phyloP scores from a whole-genome alignment of 371 early-diverging fungal genomes.

The Mucor circinelloides region DNA sequence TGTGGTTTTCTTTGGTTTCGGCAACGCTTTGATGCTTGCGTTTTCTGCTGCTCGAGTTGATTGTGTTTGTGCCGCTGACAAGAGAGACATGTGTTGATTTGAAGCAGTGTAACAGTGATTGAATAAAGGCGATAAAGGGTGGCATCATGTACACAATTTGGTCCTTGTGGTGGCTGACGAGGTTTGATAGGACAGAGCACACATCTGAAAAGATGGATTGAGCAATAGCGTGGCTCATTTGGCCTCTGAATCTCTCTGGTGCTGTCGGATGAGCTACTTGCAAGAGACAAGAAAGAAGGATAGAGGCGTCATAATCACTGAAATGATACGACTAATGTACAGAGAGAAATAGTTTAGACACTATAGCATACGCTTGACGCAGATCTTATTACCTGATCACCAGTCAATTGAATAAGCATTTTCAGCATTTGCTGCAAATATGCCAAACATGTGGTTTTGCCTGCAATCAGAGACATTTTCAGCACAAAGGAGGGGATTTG shows the following conservation, averaged over 20 bases:
- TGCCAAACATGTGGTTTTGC: slow-evolving; percentile 34
- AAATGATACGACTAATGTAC: slow-evolving; percentile 22
- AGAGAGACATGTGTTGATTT: slow-evolving; percentile 57
- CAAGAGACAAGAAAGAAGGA: slow-evolving; percentile 35
- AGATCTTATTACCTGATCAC: slow-evolving; percentile 30
- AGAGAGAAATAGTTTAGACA: neutral
- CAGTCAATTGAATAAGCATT: slow-evolving; percentile 41
- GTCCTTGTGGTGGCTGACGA: slow-evolving; percentile 50
- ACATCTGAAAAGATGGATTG: slow-evolving; percentile 41
- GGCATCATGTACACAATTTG: slow-evolving; percentile 50
- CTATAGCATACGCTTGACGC: neutral
- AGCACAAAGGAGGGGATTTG: slow-evolving; percentile 42
- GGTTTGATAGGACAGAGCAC: slow-evolving; percentile 47
- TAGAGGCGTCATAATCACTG: slow-evolving; percentile 32
- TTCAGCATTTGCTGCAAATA: slow-evolving; percentile 39
- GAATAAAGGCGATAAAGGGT: slow-evolving; percentile 48
- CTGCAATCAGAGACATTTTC: slow-evolving; percentile 40
- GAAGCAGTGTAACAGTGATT: slow-evolving; percentile 60
- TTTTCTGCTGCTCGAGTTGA: slow-evolving; percentile 1
- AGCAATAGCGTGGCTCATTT: slow-evolving; percentile 25
- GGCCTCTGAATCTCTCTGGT: slow-evolving; percentile 19
- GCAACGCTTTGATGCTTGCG: slow-evolving; percentile 6
- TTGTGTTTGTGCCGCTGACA: slow-evolving; percentile 23
- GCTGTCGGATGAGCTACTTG: slow-evolving; percentile 40
- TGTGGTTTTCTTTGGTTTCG: neutral